Conservation (phyloP, 2,329 filamentous ascomycete genomes). For the Sporothrix dimorphospora region DNA sequence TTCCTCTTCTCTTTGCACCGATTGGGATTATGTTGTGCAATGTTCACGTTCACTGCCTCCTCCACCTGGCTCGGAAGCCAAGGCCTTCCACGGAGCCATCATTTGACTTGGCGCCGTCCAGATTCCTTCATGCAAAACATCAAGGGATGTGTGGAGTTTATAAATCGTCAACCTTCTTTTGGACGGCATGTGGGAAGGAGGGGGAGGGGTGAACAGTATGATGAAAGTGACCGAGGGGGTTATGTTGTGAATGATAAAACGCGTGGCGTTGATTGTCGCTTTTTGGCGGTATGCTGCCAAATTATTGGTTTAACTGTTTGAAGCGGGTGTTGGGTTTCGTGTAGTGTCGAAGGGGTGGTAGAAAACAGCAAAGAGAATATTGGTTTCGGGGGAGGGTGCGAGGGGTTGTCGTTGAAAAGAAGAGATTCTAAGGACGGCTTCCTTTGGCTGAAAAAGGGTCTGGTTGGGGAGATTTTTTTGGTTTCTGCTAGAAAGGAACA, state of each 20-base stretch:
- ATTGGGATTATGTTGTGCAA: background rate
- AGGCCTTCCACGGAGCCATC: background rate
- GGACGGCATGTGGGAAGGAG: background rate
- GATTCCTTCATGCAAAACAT: background rate
- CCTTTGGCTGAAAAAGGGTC: background rate
- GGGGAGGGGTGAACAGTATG: background rate
- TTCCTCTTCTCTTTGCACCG: too few relatives aligned
- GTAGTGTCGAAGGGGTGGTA: background rate
- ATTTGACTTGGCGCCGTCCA: too few relatives aligned
- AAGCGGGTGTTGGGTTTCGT: background rate
- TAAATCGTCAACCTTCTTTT: background rate
- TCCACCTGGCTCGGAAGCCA: background rate
- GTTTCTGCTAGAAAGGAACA: conserved; percentile 13
- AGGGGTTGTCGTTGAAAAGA: background rate
- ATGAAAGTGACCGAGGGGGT: background rate
- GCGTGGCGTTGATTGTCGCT: background rate
- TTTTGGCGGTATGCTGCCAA: background rate
- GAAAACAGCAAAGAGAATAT: background rate
- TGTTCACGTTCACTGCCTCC: background rate
- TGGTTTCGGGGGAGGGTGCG: background rate
- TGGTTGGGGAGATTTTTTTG: background rate
- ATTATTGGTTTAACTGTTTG: background rate
- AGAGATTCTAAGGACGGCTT: background rate
- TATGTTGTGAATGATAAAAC: background rate
- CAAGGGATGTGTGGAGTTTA: background rate